These are phyloP conservation scores for Xylaria digitata DNA, from an alignment of 2,329 filamentous ascomycete genomes.

Conservation along the genomic window DNA sequence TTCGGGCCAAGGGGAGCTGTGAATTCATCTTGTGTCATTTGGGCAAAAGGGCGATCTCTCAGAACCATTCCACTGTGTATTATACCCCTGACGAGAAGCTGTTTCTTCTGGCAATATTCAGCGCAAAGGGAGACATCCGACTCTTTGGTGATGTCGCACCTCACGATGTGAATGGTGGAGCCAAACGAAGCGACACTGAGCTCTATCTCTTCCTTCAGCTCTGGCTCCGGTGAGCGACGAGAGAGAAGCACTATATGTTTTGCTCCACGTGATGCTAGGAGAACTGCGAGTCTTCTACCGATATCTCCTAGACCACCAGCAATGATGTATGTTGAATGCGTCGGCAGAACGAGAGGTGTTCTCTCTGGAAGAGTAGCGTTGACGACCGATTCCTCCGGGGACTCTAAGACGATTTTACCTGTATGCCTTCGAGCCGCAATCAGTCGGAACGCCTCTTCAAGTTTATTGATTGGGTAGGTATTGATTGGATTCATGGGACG, in stretches of 20 bases:
- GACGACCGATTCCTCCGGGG: slow-evolving; percentile 35
- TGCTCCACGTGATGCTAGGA: slow-evolving; percentile 48
- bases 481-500: slow-evolving; percentile 29
- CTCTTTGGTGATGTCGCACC: slow-evolving; percentile 51
- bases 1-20: slow-evolving; percentile 28
- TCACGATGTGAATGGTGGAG: slow-evolving; percentile 45
- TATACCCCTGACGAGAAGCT: slow-evolving; percentile 31
- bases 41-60: slow-evolving; percentile 27
- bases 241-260: slow-evolving; percentile 49
- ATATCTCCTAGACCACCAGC: slow-evolving; percentile 52
- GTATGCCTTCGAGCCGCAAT: slow-evolving; percentile 55
- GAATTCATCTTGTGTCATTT: slow-evolving; percentile 37
- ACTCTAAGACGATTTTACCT: slow-evolving; percentile 53
- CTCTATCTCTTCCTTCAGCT: slow-evolving; percentile 31
- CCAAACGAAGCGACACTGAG: slow-evolving; percentile 27
- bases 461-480: slow-evolving; percentile 41
- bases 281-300: slow-evolving; percentile 44
- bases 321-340: slow-evolving; percentile 49
- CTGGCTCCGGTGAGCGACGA: slow-evolving; percentile 40
- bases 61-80: slow-evolving; percentile 31
- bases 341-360: slow-evolving; percentile 24
- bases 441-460: slow-evolving; percentile 53
- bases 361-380: slow-evolving; percentile 35
- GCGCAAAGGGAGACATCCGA: slow-evolving; percentile 40
- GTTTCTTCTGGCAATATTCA: slow-evolving; percentile 16